phyloP scores from a whole-genome alignment of 2,329 filamentous ascomycete species.

The Fusarium torreyae region DNA sequence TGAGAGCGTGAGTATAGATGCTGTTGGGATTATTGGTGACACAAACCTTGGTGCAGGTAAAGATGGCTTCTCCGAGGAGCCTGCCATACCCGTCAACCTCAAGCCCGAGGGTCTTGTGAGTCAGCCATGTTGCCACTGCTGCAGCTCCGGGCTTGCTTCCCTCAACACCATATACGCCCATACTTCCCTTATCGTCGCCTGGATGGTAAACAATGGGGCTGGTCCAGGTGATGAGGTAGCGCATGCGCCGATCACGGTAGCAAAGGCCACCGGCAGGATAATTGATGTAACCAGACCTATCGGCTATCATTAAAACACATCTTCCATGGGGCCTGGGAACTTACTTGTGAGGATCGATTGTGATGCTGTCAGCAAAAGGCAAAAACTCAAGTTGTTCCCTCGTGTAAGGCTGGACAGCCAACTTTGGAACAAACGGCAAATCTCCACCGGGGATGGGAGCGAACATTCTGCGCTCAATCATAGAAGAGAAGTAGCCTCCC shows the following conservation, averaged over 20 bases:
- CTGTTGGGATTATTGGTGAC: rapidly evolving
- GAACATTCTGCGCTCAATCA: slow-evolving; percentile 1
- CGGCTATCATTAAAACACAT: rapidly evolving
- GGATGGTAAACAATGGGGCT: not conserved
- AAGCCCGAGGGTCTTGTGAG: not conserved
- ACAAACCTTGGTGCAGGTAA: slow-evolving; percentile 9
- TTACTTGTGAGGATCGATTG: slow-evolving; percentile 8
- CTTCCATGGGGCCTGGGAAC: rapidly evolving
- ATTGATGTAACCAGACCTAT: not conserved
- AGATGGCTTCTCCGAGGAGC: slow-evolving; percentile 4
- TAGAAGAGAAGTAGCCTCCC: slow-evolving; percentile 4
- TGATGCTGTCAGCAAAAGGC: not conserved
- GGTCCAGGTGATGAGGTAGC: slow-evolving; percentile 6
- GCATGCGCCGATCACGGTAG: slow-evolving; percentile 4
- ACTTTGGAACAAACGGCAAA: not conserved
- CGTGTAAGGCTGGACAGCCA: not conserved
- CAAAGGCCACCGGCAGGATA: not conserved
- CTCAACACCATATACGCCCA: slow-evolving; percentile 6
- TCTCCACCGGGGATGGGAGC: not conserved
- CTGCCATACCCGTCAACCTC: not conserved
- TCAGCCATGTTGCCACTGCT: not conserved
- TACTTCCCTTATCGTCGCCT: not conserved
- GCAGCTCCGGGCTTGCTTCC: slow-evolving; percentile 9
- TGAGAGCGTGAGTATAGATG: not conserved
- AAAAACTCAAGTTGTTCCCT: not conserved